These are phyloP conservation scores for Mortierella antarctica DNA, from an alignment of 192 early-diverging fungal genomes.

Conservation along the genomic window DNA sequence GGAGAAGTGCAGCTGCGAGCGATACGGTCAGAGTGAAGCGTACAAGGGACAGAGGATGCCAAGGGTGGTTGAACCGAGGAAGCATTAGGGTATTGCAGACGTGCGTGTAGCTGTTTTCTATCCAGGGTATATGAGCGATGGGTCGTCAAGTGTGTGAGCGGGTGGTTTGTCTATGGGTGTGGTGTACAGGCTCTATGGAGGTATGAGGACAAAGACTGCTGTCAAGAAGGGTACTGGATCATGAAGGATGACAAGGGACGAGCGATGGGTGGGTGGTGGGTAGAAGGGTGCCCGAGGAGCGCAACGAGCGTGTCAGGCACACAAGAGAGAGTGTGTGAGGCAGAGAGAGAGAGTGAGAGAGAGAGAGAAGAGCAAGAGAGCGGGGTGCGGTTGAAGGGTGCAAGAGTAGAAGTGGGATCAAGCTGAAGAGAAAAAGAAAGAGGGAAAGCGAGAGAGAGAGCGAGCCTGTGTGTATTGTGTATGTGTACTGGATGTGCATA, in stretches of 20 bases:
- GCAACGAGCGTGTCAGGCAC: not conserved
- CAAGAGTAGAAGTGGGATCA: not conserved
- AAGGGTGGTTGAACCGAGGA: not conserved
- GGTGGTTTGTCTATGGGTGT: not conserved
- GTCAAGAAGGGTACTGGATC: slow-evolving; percentile 12
- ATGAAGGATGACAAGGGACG: slow-evolving; percentile 4
- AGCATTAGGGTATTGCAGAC: slow-evolving; percentile 3
- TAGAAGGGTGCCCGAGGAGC: not conserved
- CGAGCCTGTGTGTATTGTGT: too few species aligned
- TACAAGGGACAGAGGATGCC: not conserved
- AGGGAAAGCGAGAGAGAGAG: slow-evolving; percentile 6
- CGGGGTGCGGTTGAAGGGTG: too few species aligned
- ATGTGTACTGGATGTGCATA: too few species aligned
- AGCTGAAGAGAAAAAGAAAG: not conserved
- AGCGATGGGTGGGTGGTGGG: not conserved
- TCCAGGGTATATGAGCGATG: not conserved
- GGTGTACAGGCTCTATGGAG: not conserved
- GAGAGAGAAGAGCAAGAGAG: not conserved
- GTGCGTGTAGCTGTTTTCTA: not conserved
- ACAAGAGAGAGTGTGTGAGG: too few species aligned
- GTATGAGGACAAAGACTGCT: not conserved
- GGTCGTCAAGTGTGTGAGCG: not conserved
- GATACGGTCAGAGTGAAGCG: not conserved
- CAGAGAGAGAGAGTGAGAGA: not conserved
- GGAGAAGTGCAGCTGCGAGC: not conserved